phyloP scores from a whole-genome alignment of 2,329 filamentous ascomycete genomes.

The Elsinoe necatrix region DNA sequence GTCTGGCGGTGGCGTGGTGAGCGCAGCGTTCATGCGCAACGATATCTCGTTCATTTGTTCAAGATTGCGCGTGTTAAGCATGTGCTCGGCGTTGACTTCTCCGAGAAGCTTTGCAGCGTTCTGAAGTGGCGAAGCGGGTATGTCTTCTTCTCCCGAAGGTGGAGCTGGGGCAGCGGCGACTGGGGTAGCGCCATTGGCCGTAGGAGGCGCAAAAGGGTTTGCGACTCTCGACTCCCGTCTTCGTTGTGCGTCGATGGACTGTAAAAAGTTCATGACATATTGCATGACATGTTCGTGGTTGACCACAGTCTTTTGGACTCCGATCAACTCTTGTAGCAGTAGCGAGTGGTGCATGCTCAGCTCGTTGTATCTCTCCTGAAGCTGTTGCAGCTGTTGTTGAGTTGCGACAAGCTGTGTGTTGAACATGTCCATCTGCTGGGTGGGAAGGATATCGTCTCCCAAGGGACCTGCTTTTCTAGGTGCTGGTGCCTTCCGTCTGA shows the following conservation, averaged over 20 bases:
- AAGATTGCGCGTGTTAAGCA: conserved; percentile 55
- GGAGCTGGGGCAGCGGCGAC: conserved; percentile 32
- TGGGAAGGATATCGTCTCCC: conserved; percentile 67
- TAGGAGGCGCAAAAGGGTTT: conserved; percentile 32
- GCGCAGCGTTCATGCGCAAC: conserved; percentile 46
- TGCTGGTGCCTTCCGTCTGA: conserved; percentile 87
- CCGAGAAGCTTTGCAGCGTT: conserved; percentile 58
- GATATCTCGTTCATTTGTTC: conserved; percentile 56
- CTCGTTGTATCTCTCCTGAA: conserved; percentile 78
- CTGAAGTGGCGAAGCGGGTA: conserved; percentile 58
- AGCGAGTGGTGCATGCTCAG: conserved; percentile 59
- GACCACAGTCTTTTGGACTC: conserved; percentile 61
- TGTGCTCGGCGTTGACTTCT: conserved; percentile 57
- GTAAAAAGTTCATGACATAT: conserved; percentile 60
- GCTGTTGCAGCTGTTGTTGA: conserved; percentile 80
- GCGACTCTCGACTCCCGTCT: conserved; percentile 50
- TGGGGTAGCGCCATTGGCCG: conserved; percentile 28
- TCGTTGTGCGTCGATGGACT: conserved; percentile 55
- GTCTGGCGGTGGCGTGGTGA: conserved; percentile 51
- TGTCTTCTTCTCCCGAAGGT: conserved; percentile 47
- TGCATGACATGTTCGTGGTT: conserved; percentile 65
- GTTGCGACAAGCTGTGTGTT: conserved; percentile 83
- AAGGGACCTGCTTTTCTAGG: conserved; percentile 61
- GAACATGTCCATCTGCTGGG: conserved; percentile 81
- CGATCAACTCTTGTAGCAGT: conserved; percentile 55